Conservation (phyloP, 495 filamentous ascomycete species). For the Geopyxis carbonaria region DNA sequence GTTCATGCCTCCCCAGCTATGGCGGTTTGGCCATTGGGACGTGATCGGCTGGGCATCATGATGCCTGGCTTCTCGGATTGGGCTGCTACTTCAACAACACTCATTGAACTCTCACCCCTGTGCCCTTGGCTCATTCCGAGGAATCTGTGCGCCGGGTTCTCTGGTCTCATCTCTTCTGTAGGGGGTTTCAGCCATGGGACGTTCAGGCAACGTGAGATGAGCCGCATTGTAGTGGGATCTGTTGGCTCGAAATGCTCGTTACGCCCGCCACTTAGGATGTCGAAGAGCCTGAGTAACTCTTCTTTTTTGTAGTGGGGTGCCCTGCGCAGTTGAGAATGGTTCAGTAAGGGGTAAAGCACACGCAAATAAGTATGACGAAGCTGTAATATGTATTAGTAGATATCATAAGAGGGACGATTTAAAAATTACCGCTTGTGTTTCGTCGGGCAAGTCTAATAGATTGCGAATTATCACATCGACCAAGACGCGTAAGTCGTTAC, state of each 20-base stretch:
- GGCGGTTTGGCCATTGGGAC: neutral
- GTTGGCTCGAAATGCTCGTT: conserved; percentile 76
- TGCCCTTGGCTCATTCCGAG: conserved; percentile 35
- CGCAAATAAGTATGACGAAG: conserved; percentile 95
- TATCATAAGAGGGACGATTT: neutral
- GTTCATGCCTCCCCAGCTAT: no score
- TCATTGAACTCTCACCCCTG: conserved; percentile 38
- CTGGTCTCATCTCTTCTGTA: conserved; percentile 27
- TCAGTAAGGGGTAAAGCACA: conserved; percentile 75
- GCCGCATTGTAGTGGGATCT: conserved; percentile 72
- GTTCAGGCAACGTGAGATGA: conserved; percentile 52
- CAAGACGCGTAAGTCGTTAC: conserved; percentile 85
- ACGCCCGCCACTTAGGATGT: conserved; percentile 41
- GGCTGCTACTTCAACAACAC: conserved; percentile 59
- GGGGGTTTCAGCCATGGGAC: conserved; percentile 10
- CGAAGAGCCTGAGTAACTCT: conserved; percentile 61
- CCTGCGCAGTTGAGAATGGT: conserved; percentile 72
- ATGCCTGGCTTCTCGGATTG: conserved; percentile 74
- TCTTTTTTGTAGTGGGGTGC: conserved; percentile 81
- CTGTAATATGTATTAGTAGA: conserved; percentile 3
- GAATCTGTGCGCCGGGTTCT: conserved; percentile 32
- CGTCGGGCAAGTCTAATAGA: conserved; percentile 74
- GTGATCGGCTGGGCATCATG: conserved; percentile 54
- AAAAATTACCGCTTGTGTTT: conserved; percentile 39
- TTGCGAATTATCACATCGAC: conserved; percentile 95